These are phyloP conservation scores for Cordyceps cicadae DNA, from an alignment of 2,329 filamentous ascomycete genomes.

Conservation along the genomic window DNA sequence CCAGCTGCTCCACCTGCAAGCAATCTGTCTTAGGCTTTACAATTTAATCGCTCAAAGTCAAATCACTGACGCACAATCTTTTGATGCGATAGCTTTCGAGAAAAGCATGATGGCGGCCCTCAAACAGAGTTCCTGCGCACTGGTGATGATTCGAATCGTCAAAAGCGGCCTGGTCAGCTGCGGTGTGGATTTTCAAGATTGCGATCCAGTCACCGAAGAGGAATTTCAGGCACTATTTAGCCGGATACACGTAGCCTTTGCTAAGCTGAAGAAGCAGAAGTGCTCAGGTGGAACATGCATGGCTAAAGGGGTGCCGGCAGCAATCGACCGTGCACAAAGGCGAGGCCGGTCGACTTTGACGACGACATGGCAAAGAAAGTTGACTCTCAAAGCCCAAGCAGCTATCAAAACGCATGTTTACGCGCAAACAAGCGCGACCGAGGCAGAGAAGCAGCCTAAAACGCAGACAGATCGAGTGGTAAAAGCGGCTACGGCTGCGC, in stretches of 20 bases:
- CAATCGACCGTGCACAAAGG: background rate
- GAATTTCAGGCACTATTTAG: background rate
- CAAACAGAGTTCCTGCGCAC: background rate
- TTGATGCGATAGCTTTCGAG: background rate
- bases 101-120: background rate
- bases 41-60: background rate
- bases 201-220: background rate
- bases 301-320: background rate
- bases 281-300: background rate
- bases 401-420: background rate
- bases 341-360: background rate
- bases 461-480: background rate
- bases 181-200: background rate
- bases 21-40: background rate
- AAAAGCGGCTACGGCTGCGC: background rate
- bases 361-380: background rate
- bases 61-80: background rate
- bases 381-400: background rate
- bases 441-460: background rate
- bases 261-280: background rate
- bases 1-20: background rate
- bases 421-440: background rate
- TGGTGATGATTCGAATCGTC: background rate
- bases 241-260: background rate
- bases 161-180: background rate